Percentiles rank a stretch among this genome's conserved stretches.
Conservation (phyloP, 495 filamentous ascomycete genomes). For the Lasiosphaeria ovina region DNA sequence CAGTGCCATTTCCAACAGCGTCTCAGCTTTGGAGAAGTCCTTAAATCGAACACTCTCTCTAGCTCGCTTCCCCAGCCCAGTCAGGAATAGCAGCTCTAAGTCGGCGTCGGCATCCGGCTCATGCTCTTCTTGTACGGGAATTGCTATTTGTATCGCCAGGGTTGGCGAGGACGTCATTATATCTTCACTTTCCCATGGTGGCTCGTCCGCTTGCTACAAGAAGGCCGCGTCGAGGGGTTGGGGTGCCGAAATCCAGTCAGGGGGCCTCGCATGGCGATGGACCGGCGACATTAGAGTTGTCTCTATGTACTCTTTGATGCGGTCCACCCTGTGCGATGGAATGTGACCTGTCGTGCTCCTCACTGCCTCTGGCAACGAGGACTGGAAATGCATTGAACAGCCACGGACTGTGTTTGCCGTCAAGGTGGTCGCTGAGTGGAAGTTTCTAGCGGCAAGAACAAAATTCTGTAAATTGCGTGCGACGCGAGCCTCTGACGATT, state of each 20-base stretch:
- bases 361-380: not conserved
- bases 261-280: not conserved
- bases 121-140: not conserved
- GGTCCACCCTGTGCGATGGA: not conserved
- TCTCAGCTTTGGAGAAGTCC: slow-evolving; percentile 2
- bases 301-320: not conserved
- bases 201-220: not conserved
- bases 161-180: not conserved
- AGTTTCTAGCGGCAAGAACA: not conserved
- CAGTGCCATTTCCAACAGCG: slow-evolving; percentile 1
- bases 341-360: not conserved
- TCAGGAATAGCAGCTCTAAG: not conserved
- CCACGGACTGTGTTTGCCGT: not conserved
- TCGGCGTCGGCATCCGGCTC: not conserved
- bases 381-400: not conserved
- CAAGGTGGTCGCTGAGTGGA: not conserved
- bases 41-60: not conserved
- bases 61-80: not conserved
- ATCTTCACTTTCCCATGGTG: not conserved
- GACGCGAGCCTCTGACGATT: not conserved
- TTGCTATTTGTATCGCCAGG: not conserved
- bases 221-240: not conserved
- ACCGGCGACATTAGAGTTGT: not conserved
- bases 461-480: slow-evolving; percentile 1
- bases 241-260: not conserved